Percentiles rank a stretch among this genome's conserved stretches.
These are phyloP conservation scores for Saccharomyces hybrid DNA, from an alignment of 1,139 yeast genomes.

Conservation along the genomic window DNA sequence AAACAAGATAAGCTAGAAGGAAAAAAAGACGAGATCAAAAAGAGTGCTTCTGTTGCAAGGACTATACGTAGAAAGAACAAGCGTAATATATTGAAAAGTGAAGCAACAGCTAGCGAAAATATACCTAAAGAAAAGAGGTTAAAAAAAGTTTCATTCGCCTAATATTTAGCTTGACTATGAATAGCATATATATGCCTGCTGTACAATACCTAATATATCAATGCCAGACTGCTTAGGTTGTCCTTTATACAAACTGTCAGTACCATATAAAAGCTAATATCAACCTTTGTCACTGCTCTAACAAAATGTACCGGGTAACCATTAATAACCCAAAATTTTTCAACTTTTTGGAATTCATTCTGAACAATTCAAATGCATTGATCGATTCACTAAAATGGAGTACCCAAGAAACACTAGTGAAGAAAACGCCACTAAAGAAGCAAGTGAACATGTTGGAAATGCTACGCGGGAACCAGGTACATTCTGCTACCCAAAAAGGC, in stretches of 20 bases:
- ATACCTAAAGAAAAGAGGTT: slow-evolving; percentile 25
- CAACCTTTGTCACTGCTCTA: not conserved
- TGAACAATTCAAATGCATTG: not conserved
- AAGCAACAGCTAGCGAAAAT: slow-evolving; percentile 31
- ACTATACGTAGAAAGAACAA: slow-evolving; percentile 63
- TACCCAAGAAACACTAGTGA: not conserved
- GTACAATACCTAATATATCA: not conserved
- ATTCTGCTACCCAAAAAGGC: not conserved
- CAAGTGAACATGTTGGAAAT: not conserved
- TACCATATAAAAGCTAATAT: not conserved
- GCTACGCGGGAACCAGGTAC: not conserved
- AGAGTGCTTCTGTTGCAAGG: slow-evolving; percentile 63
- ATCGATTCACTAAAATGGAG: not conserved
- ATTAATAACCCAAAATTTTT: not conserved
- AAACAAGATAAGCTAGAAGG: slow-evolving; percentile 64
- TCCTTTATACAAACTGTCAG: not conserved
- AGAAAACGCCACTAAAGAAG: not conserved
- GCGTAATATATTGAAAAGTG: slow-evolving; percentile 39
- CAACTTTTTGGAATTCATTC: not conserved
- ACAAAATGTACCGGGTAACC: not conserved
- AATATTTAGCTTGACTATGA: not conserved
- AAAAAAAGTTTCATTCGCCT: slow-evolving; percentile 15
- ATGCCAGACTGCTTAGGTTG: not conserved
- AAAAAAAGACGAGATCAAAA: slow-evolving; percentile 71
- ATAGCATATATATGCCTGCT: not conserved